Base-by-base conservation (phyloP, 2,329 filamentous ascomycete genomes). In the Alternaria sp. region DNA sequence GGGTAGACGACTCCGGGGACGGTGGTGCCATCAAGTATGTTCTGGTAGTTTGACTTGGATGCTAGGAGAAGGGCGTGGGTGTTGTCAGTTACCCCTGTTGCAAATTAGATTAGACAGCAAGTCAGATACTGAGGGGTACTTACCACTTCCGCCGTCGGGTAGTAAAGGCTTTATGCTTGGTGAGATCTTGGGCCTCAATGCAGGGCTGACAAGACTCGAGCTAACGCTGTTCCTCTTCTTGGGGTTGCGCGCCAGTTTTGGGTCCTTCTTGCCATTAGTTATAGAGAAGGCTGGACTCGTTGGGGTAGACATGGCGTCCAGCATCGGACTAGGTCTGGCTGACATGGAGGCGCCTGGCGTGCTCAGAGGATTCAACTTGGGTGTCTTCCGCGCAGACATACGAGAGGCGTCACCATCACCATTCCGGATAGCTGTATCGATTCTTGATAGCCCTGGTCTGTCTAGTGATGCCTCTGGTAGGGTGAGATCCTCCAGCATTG, bases 11-110 rank as follows among this genome's bases (percentile, higher is more conserved):
- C 91, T 12, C 95, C 95, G 0, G 94, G 94, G 1, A 97, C 89
- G 59, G 91, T 90, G 54, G 93, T 98, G 52, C 96, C 96, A 78
- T 98, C 96, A 11, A 99, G 83, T 40, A 99, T 96, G 73, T 97
- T 97, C 75, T 98, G 95, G 74, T 99, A 99, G 75, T 99, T 99
- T 2, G 95, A 98, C 79, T 98, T 98, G 15, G 92, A 93, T 36
- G 94, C 92, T 26, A 99, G 86, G 47, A 98, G 86, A 26, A 93
- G 86, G n/a, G 89, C 88, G 61, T 89, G 88, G 4, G 86, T 85
- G 55, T 89, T 86, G 36, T 86, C 84, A 19, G 86, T 82, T 15
- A 87, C 77, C 36, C 81, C 81, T 81, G 71, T 67, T 44, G 61
- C 23, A 40, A 52, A 65, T 73, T 55, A 76, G 70, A 32, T 23